These are phyloP conservation scores for Globisporangium cylindrosporum DNA, from an alignment of 352 stramenopile species.

Conservation along the genomic window DNA sequence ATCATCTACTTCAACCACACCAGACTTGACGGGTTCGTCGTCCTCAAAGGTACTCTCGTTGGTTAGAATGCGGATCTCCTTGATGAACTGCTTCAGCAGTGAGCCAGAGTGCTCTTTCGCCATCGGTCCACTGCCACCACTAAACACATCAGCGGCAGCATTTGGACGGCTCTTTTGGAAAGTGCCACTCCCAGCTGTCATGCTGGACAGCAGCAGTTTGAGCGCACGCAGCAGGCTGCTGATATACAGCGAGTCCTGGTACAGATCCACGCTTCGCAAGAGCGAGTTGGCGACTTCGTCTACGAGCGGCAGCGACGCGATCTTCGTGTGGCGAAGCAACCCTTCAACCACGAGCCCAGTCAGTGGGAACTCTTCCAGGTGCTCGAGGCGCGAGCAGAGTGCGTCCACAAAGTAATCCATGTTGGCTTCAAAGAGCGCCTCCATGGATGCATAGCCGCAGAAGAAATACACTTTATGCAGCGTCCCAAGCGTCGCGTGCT, in stretches of 20 bases:
- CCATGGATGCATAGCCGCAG: constrained; percentile 50
- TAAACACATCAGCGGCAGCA: neutral
- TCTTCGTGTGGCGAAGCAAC: constrained; percentile 55
- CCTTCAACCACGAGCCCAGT: constrained; percentile 77
- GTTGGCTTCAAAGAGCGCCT: constrained; percentile 69
- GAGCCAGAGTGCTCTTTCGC: constrained; percentile 8
- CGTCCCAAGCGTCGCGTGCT: constrained; percentile 65
- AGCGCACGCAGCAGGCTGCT: constrained; percentile 58
- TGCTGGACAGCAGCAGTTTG: constrained; percentile 51
- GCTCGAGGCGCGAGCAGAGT: constrained; percentile 62
- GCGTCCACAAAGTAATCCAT: constrained; percentile 90
- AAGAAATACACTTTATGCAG: constrained; percentile 66
- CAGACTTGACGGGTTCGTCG: constrained; percentile 14
- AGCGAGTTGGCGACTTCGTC: constrained; percentile 75
- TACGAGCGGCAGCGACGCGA: constrained; percentile 69
- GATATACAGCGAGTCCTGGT: constrained; percentile 59
- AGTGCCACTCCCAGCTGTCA: constrained; percentile 21
- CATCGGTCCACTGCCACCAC: constrained; percentile 3
- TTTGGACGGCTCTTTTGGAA: neutral
- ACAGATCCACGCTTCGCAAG: constrained; percentile 68
- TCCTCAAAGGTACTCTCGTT: constrained; percentile 28
- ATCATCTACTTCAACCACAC: constrained; percentile 8
- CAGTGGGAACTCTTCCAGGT: constrained; percentile 66
- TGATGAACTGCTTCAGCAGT: constrained; percentile 48
- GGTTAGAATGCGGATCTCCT: constrained; percentile 59